phyloP scores from a whole-genome alignment of 2,329 filamentous ascomycete genomes.

The Neurospora crassa region DNA sequence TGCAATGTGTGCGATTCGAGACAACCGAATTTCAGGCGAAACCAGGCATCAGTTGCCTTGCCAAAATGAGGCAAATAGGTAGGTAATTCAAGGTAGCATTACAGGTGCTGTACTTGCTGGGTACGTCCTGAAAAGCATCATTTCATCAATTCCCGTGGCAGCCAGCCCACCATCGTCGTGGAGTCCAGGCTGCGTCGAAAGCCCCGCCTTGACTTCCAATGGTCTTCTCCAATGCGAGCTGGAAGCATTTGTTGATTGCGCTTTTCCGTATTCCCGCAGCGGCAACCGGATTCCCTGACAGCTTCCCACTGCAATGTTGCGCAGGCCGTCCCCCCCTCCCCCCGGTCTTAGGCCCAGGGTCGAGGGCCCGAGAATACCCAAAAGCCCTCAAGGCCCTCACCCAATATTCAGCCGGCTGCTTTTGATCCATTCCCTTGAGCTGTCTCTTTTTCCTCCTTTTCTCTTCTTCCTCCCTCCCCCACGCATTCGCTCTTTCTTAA shows the following conservation, averaged over 20 bases:
- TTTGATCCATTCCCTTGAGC: slow-evolving; percentile 12
- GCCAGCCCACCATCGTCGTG: neutral
- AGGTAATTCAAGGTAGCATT: neutral
- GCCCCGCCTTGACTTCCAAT: neutral
- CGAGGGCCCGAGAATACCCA: slow-evolving; percentile 3
- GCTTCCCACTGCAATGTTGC: neutral
- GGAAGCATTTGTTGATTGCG: neutral
- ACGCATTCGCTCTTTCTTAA: neutral
- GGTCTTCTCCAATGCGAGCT: neutral
- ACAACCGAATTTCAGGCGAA: neutral
- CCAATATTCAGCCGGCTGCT: slow-evolving; percentile 9
- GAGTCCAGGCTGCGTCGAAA: neutral
- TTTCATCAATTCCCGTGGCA: neutral
- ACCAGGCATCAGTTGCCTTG: neutral
- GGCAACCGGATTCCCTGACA: neutral
- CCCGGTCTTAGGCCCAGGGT: neutral
- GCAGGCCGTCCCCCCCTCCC: neutral
- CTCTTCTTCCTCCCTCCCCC: slow-evolving; percentile 4
- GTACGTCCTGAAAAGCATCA: neutral
- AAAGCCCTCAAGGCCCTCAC: slow-evolving; percentile 16
- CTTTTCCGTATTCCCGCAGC: neutral
- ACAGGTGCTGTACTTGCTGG: neutral
- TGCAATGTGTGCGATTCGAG: neutral
- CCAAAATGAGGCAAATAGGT: neutral
- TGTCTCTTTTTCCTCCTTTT: slow-evolving; percentile 2